Evolutionary conservation across 306 rosid genomes (phyloP), one percentile per base, ranked within the genome.

Genomic region (Crotalaria pallida): DNA sequence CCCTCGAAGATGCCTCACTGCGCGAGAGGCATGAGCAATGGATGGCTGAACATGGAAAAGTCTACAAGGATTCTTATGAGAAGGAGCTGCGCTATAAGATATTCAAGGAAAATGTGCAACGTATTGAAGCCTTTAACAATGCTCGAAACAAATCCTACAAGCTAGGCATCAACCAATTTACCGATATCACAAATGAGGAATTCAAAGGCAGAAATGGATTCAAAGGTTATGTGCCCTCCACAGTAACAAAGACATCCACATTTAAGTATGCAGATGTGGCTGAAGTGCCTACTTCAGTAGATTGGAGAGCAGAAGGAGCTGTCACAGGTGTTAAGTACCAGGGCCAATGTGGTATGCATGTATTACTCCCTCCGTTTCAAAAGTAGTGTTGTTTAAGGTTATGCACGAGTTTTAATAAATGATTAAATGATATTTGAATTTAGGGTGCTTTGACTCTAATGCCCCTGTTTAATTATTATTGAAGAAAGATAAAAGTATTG

Each of bases 241-340:
- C 41, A 19, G 16, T 11, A 21, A 43, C 75, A 51, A 80, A 24
- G 60, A 65, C 81, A 58, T 44, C 78, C 5, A 65, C 78, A 0
- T 80, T 80, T 43, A 75, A 22, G 71, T 71, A 80, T 65, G 67
- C 65, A 43, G 6, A 71, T 58, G 81, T 70, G 61, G 65, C 60
- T 21, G 47, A 9, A 11, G 56, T 75, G 26, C 84, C 81, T 19
- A 13, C 66, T 66, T 0, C 75, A 49, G 0, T 71, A 29, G 74
- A 80, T 75, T 80, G 84, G 80, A 80, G 84, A 65, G 45, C 17
- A 40, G 71, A 58, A 65, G 84, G 84, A 57, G 81, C 78, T 80
- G 78, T 71, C 36, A 65, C 78, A 50, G 78, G 81, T 3, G 43
- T 80, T 29, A 75, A 75, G 44, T 17, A 80, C 70, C 84, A 80